phyloP scores from a whole-genome alignment of 768 basidiomycete species.

The Amanita pallidorosea region DNA sequence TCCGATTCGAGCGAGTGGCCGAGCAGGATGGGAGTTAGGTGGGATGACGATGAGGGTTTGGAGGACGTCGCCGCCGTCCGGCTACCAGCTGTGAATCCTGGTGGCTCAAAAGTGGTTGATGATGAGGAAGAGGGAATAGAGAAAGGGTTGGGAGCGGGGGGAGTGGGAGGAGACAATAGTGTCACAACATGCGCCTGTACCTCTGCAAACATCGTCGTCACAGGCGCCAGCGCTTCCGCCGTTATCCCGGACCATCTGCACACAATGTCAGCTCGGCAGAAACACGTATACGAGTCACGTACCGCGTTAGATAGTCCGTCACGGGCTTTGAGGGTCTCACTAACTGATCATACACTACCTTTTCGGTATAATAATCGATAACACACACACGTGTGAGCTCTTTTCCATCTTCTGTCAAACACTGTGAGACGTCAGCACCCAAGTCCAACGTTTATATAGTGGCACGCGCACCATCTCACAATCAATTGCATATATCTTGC shows the following conservation, averaged over 20 bases:
- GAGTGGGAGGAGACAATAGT: conserved; percentile 35
- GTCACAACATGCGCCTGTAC: conserved; percentile 65
- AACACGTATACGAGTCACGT: conserved; percentile 8
- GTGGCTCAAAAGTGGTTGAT: conserved; percentile 1
- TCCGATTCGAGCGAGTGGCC: conserved; percentile 97
- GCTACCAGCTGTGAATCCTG: no score
- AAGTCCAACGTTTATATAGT: background rate
- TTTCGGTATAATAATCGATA: conserved; percentile 64
- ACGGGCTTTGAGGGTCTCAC: conserved; percentile 84
- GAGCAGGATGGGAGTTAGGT: conserved; percentile 61
- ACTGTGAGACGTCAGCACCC: conserved; percentile 33
- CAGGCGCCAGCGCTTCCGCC: conserved; percentile 48
- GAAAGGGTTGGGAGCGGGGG: conserved; percentile 20
- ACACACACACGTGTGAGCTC: conserved; percentile 81
- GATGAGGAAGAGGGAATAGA: conserved; percentile 12
- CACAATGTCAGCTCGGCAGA: background rate
- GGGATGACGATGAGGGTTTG: conserved; percentile 16
- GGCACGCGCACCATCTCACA: conserved; percentile 82
- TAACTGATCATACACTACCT: conserved; percentile 77
- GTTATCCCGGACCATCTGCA: conserved; percentile 91
- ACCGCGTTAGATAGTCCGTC: conserved; percentile 89
- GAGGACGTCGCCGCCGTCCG: no score
- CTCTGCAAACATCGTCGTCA: conserved; percentile 70
- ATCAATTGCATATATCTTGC: conserved; percentile 75
- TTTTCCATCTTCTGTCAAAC: conserved; percentile 81